These are phyloP conservation scores for Dactylis glomerata DNA, from an alignment of 176 grass and related monocot genomes.

Conservation along the genomic window DNA sequence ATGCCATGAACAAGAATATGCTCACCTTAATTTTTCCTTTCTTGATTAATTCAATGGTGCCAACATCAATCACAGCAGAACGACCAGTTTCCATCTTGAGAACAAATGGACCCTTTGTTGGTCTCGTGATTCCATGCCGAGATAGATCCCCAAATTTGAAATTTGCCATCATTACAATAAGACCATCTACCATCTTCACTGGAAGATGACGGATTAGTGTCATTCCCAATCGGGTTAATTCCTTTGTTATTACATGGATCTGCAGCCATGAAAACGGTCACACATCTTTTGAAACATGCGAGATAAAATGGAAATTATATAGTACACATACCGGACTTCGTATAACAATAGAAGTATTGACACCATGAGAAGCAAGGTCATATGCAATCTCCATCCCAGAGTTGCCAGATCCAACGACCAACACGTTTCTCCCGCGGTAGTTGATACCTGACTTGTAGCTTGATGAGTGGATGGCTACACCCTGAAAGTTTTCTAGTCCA, in stretches of 20 bases:
- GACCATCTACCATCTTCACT: neutral
- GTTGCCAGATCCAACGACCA: neutral
- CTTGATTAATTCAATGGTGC: neutral
- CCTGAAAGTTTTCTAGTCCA: neutral
- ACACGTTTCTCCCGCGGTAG: neutral
- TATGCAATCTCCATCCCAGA: neutral
- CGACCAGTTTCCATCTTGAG: neutral
- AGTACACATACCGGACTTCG: neutral
- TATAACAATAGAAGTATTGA: neutral
- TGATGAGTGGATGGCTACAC: neutral
- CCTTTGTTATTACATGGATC: neutral
- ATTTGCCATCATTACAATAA: neutral
- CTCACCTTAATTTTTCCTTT: neutral
- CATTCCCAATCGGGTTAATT: neutral
- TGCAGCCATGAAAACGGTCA: neutral
- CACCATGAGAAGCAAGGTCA: neutral
- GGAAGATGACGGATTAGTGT: neutral
- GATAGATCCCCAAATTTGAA: neutral
- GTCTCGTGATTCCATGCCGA: neutral
- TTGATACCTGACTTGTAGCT: neutral
- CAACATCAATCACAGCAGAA: neutral
- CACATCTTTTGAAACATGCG: neutral
- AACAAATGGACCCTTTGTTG: neutral
- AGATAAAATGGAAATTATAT: neutral
- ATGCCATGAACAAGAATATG: neutral